Evolutionary conservation across 495 filamentous ascomycete species (phyloP).

Genomic region (Penicillium simplicissimum): DNA sequence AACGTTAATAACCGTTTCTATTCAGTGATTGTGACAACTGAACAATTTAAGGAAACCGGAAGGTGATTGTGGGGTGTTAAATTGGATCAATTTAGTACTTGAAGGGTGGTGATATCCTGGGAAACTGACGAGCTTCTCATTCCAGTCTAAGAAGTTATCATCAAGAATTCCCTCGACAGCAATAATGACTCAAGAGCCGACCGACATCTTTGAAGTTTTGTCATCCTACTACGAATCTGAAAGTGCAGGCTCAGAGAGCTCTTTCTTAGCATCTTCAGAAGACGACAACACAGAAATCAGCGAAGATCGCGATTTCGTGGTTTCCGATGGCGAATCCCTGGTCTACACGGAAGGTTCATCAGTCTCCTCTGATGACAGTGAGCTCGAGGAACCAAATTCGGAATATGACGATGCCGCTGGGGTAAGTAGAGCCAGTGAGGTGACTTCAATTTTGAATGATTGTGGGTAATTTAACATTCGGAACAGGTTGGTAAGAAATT

Average conservation of each 20-base stretch:
- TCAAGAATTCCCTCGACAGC: background rate
- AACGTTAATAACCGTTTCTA: background rate
- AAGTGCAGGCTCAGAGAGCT: background rate
- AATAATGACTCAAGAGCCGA: background rate
- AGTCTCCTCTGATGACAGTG: background rate
- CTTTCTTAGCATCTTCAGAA: background rate
- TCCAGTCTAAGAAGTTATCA: background rate
- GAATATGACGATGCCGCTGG: background rate
- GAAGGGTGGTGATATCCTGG: background rate
- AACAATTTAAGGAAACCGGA: background rate
- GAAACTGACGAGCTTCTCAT: background rate
- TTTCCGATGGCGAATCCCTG: background rate
- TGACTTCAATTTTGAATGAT: background rate
- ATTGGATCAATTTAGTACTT: background rate
- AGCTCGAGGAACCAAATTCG: background rate
- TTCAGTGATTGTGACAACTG: background rate
- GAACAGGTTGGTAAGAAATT: background rate
- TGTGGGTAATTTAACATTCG: background rate
- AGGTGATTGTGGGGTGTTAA: background rate
- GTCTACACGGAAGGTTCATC: background rate
- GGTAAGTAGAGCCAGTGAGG: background rate
- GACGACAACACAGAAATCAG: background rate
- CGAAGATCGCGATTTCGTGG: background rate
- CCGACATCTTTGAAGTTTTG: background rate
- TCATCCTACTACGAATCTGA: background rate